Conservation (phyloP, 805 yeast species). For the Pichia sporocuriosa region DNA sequence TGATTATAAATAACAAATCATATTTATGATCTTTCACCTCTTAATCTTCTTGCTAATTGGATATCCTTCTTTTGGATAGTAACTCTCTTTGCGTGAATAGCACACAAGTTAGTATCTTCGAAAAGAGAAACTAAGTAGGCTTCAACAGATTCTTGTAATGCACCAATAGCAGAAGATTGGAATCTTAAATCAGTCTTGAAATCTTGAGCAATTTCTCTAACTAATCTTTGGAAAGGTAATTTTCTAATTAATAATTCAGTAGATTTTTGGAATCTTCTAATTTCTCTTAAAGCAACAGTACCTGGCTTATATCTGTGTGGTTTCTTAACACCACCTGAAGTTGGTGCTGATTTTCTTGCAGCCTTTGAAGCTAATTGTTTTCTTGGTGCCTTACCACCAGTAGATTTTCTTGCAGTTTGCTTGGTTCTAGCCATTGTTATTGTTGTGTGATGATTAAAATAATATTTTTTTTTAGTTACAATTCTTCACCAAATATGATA, state of each 20-base stretch:
- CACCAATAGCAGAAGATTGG: slow-evolving; percentile 96
- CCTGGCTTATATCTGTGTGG: slow-evolving; percentile 98
- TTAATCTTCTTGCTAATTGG: slow-evolving; percentile 94
- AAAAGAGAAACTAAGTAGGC: slow-evolving; percentile 94
- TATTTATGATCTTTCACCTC: slow-evolving; percentile 86
- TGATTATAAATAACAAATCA: slow-evolving; percentile 1
- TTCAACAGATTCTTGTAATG: slow-evolving; percentile 97
- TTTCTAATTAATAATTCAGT: slow-evolving; percentile 93
- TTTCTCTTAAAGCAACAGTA: slow-evolving; percentile 94
- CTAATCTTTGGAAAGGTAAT: slow-evolving; percentile 95
- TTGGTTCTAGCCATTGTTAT: slow-evolving; percentile 79
- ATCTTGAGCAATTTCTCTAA: slow-evolving; percentile 92
- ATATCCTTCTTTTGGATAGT: slow-evolving; percentile 98
- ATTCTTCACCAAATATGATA: too few species aligned
- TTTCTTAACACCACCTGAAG: slow-evolving; percentile 88
- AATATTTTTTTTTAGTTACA: too few species aligned
- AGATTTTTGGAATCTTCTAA: slow-evolving; percentile 94
- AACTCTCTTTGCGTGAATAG: slow-evolving; percentile 98
- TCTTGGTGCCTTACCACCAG: slow-evolving; percentile 97
- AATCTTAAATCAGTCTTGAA: slow-evolving; percentile 90
- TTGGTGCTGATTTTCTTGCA: slow-evolving; percentile 90
- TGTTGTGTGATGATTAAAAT: slow-evolving; percentile 7
- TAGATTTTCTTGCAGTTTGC: slow-evolving; percentile 91
- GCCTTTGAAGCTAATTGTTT: slow-evolving; percentile 88
- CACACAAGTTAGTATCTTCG: slow-evolving; percentile 98